Conservation (phyloP, 805 yeast genomes). For the Diddensiella transvaalensis region DNA sequence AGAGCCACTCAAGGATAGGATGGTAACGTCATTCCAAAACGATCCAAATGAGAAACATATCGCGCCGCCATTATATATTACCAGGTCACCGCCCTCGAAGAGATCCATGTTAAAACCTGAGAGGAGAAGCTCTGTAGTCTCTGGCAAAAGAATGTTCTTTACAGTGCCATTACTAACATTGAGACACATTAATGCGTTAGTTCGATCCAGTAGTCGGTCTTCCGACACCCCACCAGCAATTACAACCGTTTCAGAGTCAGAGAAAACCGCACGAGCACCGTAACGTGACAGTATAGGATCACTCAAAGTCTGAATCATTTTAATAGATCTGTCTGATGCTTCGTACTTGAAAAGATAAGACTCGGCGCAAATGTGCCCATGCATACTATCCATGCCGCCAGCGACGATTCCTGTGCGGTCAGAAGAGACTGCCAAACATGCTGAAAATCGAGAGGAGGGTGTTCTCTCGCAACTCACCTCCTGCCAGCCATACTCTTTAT, state of each 20-base stretch:
- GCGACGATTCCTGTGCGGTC: constrained; percentile 35
- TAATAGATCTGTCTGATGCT: constrained; percentile 28
- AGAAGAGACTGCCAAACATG: constrained; percentile 35
- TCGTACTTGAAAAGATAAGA: constrained; percentile 16
- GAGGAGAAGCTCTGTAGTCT: constrained; percentile 40
- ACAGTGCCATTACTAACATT: constrained; percentile 4
- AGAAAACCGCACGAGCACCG: constrained; percentile 42
- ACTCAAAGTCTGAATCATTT: constrained; percentile 33
- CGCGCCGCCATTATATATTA: constrained; percentile 65
- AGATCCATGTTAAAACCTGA: constrained; percentile 50
- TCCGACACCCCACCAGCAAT: constrained; percentile 59
- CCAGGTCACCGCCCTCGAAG: constrained; percentile 16
- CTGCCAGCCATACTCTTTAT: constrained; percentile 21
- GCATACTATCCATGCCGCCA: constrained; percentile 31
- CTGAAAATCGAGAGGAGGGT: constrained; percentile 33
- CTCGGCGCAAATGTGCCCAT: constrained; percentile 16
- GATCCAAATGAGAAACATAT: constrained; percentile 81
- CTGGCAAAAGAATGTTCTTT: constrained; percentile 1
- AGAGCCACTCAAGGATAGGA: constrained; percentile 6
- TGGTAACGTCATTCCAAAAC: constrained; percentile 39
- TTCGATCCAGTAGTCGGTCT: constrained; percentile 32
- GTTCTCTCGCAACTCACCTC: constrained; percentile 21
- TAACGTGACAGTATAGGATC: constrained; percentile 28
- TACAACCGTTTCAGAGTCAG: constrained; percentile 37
- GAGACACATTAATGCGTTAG: constrained; percentile 37